Evolutionary conservation across 2,329 filamentous ascomycete genomes (phyloP), one percentile per base, ranked within the genome.

Genomic region (Zalaria sp.): DNA sequence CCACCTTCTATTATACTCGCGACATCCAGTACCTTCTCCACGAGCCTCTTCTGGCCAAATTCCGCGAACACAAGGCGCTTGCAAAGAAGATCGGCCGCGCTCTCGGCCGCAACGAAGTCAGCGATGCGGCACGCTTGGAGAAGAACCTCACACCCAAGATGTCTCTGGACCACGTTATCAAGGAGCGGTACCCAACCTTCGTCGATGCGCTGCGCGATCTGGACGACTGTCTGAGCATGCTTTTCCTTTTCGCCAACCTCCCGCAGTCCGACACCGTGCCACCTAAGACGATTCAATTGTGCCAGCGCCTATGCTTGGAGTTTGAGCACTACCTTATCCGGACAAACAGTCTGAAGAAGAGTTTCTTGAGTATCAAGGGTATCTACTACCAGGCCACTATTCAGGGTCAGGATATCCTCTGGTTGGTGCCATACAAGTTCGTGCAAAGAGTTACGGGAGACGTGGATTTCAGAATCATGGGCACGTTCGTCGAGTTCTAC

Each of bases 361-460:
- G 88, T 0, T 98, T 98, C 69, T 68, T 98, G 50, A 94, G 87
- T 2, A 96, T 98, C 66, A 98, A 98, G 72, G 91, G 91, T 47
- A 96, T 98, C 56, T 98, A 98, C 69, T 98, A 96, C 66, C 89
- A 96, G 67, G 91, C 89, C 25, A 95, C 81, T 40, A 93, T 98
- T 47, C 86, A 95, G 62, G 91, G 91, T 38, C 88, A 98, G 66
- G 89, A 96, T 56, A 83, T 98, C 39, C 71, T 96, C 50, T 98
- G 91, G 91, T 72, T 98, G 34, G 89, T 95, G 7, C 91, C 91
- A 1, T 98, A 98, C 69, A 86, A 86, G 62, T 98, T 98, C 66
- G 94, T 96, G 57, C 91, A 98, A 69, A 75, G 84, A 52, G 81
- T 94, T 9, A 84, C 91, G 34, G 85, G 83, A 44, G 91, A 98